A percentile compares a stretch with the other conserved stretches of the same genome.
Evolutionary conservation across 2,329 filamentous ascomycete species (phyloP).

Genomic region (Hypoxylon sp.): DNA sequence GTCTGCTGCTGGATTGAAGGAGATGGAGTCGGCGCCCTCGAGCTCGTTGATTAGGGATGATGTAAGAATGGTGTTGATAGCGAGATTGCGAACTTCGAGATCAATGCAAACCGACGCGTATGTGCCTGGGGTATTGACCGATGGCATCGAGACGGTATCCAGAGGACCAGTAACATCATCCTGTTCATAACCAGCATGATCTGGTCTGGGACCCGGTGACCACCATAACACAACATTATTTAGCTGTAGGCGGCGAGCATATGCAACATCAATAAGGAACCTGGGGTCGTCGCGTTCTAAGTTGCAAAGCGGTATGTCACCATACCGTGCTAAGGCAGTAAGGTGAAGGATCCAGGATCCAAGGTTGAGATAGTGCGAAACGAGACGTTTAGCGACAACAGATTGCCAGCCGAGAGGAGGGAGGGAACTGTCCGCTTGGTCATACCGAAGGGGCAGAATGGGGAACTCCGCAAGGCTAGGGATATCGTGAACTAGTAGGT

Average conservation of each 20-base stretch:
- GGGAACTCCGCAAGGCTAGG: constrained; percentile 88
- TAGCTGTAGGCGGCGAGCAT: constrained; percentile 88
- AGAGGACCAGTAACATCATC: constrained; percentile 89
- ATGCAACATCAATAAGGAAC: constrained; percentile 96
- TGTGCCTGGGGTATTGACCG: constrained; percentile 91
- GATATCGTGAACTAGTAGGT: constrained; percentile 86
- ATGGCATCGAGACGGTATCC: constrained; percentile 91
- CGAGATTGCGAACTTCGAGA: constrained; percentile 90
- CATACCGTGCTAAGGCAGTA: constrained; percentile 88
- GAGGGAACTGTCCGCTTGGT: constrained; percentile 86
- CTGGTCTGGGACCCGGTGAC: constrained; percentile 87
- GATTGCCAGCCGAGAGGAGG: constrained; percentile 95
- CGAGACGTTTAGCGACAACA: constrained; percentile 86
- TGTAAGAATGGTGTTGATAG: constrained; percentile 97
- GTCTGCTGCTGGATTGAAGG: constrained; percentile 83
- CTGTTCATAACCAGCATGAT: constrained; percentile 95
- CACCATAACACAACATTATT: constrained; percentile 98
- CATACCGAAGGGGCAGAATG: constrained; percentile 83
- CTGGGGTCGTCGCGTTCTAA: constrained; percentile 93
- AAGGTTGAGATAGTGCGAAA: constrained; percentile 92
- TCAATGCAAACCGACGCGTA: constrained; percentile 98
- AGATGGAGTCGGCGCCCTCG: constrained; percentile 88
- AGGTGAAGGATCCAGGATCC: constrained; percentile 93
- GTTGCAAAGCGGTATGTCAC: constrained; percentile 95
- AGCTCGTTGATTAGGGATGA: constrained; percentile 97